Conservation (phyloP, 495 filamentous ascomycete genomes). For the Talaromyces nanjingensis region DNA sequence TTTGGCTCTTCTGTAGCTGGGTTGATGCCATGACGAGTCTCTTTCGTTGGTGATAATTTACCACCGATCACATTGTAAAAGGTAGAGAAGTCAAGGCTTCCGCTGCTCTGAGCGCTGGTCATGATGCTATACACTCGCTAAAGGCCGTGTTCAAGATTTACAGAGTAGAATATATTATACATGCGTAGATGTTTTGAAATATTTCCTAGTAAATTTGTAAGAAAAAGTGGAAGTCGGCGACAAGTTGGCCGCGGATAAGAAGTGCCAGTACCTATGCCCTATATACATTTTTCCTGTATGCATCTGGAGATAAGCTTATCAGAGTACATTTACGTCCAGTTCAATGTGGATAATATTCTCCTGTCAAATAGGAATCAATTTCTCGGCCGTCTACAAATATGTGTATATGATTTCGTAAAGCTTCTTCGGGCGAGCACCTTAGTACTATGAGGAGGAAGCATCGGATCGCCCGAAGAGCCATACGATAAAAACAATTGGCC, state of each 20-base stretch:
- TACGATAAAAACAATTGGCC: background rate
- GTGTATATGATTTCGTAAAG: background rate
- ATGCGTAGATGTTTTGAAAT: too few relatives aligned
- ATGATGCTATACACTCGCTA: too few relatives aligned
- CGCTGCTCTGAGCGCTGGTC: too few relatives aligned
- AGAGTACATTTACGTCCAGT: background rate
- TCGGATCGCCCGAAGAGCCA: background rate
- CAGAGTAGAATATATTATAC: too few relatives aligned
- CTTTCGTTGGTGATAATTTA: background rate
- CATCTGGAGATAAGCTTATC: background rate
- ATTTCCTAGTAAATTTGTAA: too few relatives aligned
- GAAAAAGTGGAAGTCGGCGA: too few relatives aligned
- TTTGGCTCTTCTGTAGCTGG: constrained; percentile 43
- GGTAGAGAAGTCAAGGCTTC: constrained; percentile 23
- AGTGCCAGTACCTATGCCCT: too few relatives aligned
- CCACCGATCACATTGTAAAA: constrained; percentile 45
- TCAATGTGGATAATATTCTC: background rate
- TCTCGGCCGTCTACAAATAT: background rate
- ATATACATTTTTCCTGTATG: too few relatives aligned
- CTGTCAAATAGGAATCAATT: background rate
- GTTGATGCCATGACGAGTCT: constrained; percentile 39
- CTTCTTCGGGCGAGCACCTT: background rate
- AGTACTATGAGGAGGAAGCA: background rate
- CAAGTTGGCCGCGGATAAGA: too few relatives aligned
- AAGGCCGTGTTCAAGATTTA: too few relatives aligned